These are phyloP conservation scores for Raphanus sativus DNA, from an alignment of 345 rosid genomes.

Conservation along the genomic window DNA sequence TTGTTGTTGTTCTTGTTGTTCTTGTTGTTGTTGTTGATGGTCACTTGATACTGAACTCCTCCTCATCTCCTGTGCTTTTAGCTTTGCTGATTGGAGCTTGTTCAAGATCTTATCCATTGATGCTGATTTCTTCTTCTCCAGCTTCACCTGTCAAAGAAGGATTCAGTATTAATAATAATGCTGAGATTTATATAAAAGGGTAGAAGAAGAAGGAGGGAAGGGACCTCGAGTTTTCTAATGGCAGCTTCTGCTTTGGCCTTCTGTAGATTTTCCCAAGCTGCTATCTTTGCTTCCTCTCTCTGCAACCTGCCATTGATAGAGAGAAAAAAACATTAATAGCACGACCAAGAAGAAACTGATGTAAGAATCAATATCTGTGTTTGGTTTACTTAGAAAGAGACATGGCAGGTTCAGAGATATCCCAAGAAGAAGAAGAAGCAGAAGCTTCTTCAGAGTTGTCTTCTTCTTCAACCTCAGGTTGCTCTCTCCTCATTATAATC, in stretches of 20 bases:
- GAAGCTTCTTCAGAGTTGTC: conserved; percentile 40
- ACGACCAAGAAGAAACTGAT: too few relatives aligned
- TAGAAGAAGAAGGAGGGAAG: background rate
- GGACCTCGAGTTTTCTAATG: conserved; percentile 83
- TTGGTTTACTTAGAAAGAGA: conserved; percentile 56
- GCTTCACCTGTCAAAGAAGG: conserved; percentile 58
- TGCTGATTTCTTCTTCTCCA: conserved; percentile 85
- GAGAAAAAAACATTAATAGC: background rate
- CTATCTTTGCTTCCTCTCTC: conserved; percentile 88
- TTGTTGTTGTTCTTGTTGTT: conserved; percentile 27
- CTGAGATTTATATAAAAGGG: background rate
- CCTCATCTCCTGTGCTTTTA: conserved; percentile 77
- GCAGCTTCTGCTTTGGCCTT: conserved; percentile 99
- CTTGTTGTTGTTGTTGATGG: conserved; percentile 35
- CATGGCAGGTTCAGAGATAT: conserved; percentile 58
- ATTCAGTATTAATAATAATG: background rate
- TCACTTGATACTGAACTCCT: conserved; percentile 43
- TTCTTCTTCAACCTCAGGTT: conserved; percentile 49
- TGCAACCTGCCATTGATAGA: conserved; percentile 49
- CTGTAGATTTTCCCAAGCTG: conserved; percentile 96
- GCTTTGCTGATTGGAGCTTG: conserved; percentile 63
- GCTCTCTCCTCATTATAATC: conserved; percentile 42
- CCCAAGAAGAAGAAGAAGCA: conserved; percentile 53
- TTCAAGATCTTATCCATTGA: conserved; percentile 80
- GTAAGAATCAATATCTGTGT: too few relatives aligned